A percentile compares a stretch with the other conserved stretches of the same genome.
Evolutionary conservation across 345 rosid species (phyloP).

Genomic region (Psidium friedrichsthalianum): DNA sequence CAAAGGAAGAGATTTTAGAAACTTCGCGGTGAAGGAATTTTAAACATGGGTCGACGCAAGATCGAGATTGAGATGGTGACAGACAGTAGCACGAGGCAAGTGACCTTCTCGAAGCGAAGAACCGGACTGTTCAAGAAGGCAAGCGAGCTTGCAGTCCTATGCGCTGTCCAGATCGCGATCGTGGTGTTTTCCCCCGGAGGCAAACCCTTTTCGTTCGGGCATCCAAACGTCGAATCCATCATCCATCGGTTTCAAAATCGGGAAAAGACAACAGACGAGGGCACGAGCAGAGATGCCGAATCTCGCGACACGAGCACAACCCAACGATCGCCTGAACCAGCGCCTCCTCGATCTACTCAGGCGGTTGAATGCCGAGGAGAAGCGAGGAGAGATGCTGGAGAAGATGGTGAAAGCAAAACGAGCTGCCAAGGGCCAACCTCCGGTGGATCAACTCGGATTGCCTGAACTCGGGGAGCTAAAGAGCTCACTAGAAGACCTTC

Average conservation of each 20-base stretch:
- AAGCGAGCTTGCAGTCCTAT: conserved; percentile 38
- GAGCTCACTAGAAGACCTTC: conserved; percentile 12
- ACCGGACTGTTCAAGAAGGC: conserved; percentile 66
- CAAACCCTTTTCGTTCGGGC: conserved; percentile 55
- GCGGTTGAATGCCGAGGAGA: conserved; percentile 23
- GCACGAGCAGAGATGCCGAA: neutral
- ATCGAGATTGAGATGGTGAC: conserved; percentile 55
- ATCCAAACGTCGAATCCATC: conserved; percentile 44
- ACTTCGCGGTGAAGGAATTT: neutral
- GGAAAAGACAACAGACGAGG: neutral
- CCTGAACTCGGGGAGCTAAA: conserved; percentile 16
- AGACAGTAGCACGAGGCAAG: conserved; percentile 47
- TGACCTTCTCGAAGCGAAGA: conserved; percentile 62
- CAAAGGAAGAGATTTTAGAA: neutral
- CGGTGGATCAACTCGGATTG: neutral
- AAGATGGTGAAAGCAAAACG: conserved; percentile 13
- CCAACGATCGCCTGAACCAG: neutral
- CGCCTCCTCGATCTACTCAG: conserved; percentile 8
- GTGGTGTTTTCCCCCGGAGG: conserved; percentile 67
- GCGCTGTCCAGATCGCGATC: conserved; percentile 42
- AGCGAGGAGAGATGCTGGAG: conserved; percentile 14
- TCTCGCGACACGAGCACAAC: neutral
- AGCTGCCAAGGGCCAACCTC: conserved; percentile 1
- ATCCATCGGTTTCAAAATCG: conserved; percentile 21
- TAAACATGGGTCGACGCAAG: conserved; percentile 49